Evolutionary conservation across 805 yeast genomes (phyloP), one percentile per base, ranked within the genome.

Genomic region (Cyberlindnera euphorbiiphila): DNA sequence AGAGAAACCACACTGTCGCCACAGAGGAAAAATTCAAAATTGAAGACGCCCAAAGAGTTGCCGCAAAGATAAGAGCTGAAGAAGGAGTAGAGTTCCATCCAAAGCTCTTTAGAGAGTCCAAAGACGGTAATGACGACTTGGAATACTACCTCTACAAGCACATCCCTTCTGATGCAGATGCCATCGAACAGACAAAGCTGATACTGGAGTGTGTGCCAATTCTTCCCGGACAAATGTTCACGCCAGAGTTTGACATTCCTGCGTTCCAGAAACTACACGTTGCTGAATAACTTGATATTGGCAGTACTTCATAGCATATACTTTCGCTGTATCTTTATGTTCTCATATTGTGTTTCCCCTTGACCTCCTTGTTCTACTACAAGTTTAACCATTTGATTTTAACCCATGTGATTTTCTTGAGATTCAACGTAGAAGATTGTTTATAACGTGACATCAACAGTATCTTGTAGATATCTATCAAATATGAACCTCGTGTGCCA

Each of bases 21-120:
- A 93, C 98, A 0, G 83, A 79, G 21, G 96, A 88, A 56, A 93
- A 93, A 62, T 83, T 69, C 56, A 74, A 76, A 49, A 86, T 93
- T 38, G 98, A 93, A 63, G 84, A 86, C 43, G 71, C 70, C n/a
- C 98, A 93, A 64, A 75, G 98, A 57, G 63, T 64, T 14, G 62
- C 68, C 28, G 87, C 95, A 12, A 82, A 79, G 58, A 71, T 77
- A 51, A 74, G 98, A 50, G 62, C 65, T 14, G 95, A 83, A 47
- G 83, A 81, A 33, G 94, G 91, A 11, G 80, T 74, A 2, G 88
- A 80, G 48, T 88, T 85, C 60, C 78, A 76, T 48, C 96, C 97
- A 16, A 78, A 79, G 54, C 62, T 87, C 29, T 91, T 91, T 64
- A 76, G 71, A 54, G 69, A 61, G 11, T 63, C 71, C 6, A 45